Base-by-base conservation (phyloP, 2,329 filamentous ascomycete species). In the Ustilaginoidea virens region DNA sequence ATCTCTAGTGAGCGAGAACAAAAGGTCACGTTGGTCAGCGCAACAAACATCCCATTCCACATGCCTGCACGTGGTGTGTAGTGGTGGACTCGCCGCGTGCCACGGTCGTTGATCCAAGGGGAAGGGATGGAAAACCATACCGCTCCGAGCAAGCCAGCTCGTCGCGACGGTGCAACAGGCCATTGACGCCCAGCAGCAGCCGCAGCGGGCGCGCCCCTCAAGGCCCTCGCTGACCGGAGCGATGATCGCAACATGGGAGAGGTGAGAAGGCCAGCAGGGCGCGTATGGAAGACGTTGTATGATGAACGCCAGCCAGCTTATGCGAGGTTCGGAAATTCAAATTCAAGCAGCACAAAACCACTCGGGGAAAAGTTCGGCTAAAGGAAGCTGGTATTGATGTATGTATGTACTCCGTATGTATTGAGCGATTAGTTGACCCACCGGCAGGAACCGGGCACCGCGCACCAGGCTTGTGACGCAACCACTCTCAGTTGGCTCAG, bases 161-260 rank as follows among this genome's bases (percentile, higher is more conserved):
- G 51, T 45, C 46, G 46, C 39, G 51, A 45, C 30, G 45, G 45
- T 35, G 46, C 45, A 39, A 50, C 38, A 33, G 66, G 63, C 69
- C 68, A 74, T 72, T 73, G 69, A 51, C 62, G 66, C 52, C 56
- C 55, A 42, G 58, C 57, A 48, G 58, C 55, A 45, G 63, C 59
- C 52, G 58, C 58, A 51, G 58, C 45, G 47, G 67, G 59, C 57
- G 59, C 63, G 52, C 58, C 56, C 56, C 64, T 59, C 51, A 73
- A 55, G 46, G 63, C 60, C 62, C 62, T 69, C 49, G 66, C 66
- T 53, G 71, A 72, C 60, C 64, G 69, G 60, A 76, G 58, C 55
- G 71, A 74, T 54, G 68, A 69, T 61, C 71, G 72, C 67, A 77
- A 66, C 72, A 77, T 77, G 61, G 62, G 61, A 58, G 57, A 60